phyloP scores from a whole-genome alignment of 768 basidiomycete genomes.

The Termitomyces bulborhizus region DNA sequence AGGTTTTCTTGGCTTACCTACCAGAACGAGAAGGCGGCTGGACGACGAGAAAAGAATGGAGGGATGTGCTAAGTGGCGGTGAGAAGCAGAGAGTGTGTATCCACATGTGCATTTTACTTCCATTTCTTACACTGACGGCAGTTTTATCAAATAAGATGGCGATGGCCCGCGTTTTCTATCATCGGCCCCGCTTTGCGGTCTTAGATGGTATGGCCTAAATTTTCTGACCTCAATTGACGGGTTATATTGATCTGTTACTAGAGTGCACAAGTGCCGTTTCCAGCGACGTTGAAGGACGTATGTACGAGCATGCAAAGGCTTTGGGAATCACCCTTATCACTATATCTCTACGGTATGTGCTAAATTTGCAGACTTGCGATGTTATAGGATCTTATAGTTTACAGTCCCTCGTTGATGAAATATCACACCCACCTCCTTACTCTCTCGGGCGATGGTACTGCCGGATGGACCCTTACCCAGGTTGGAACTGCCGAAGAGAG shows the following conservation, averaged over 20 bases:
- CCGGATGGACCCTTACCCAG: conserved; percentile 63
- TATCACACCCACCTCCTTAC: conserved; percentile 88
- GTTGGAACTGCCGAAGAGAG: conserved; percentile 72
- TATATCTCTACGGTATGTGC: conserved; percentile 73
- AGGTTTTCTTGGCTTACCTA: conserved; percentile 80
- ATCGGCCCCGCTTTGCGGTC: conserved; percentile 75
- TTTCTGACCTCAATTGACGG: conserved; percentile 2
- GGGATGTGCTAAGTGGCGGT: conserved; percentile 91
- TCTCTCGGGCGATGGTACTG: conserved; percentile 64
- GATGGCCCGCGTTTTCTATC: conserved; percentile 91
- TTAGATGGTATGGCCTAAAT: conserved; percentile 61
- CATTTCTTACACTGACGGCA: neutral
- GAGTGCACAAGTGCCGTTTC: conserved; percentile 96
- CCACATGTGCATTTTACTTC: neutral
- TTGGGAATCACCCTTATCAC: conserved; percentile 90
- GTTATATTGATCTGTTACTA: conserved; percentile 18
- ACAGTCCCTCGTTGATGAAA: conserved; percentile 75
- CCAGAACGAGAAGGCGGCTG: conserved; percentile 87
- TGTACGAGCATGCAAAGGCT: conserved; percentile 91
- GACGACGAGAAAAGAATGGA: conserved; percentile 89
- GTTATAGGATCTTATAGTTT: neutral
- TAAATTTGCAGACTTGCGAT: neutral
- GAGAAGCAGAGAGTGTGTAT: conserved; percentile 83
- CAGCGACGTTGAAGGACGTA: conserved; percentile 90
- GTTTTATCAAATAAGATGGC: conserved; percentile 52